Evolutionary conservation across 1,284 basidiomycete species (phyloP).

Genomic region (Ceratobasidium sp.): DNA sequence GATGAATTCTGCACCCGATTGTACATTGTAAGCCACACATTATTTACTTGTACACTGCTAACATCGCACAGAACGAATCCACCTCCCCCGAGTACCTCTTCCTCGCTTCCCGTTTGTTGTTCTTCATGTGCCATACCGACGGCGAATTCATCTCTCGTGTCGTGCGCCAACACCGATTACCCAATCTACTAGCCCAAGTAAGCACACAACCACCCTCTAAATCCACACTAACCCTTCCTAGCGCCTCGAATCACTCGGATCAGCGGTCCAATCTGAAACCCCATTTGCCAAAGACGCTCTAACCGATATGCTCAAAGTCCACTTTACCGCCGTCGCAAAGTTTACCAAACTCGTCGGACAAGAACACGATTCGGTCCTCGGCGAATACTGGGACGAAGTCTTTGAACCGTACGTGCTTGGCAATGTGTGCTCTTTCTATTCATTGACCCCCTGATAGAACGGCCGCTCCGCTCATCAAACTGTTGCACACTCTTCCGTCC

Average conservation of each 20-base stretch:
- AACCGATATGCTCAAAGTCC: conserved; percentile 76
- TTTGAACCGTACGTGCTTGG: conserved; percentile 63
- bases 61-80: conserved; percentile 55
- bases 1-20: conserved; percentile 62
- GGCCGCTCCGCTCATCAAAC: conserved; percentile 44
- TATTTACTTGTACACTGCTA: conserved; percentile 8
- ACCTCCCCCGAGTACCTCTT: conserved; percentile 66
- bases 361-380: conserved; percentile 42
- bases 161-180: conserved; percentile 59
- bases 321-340: conserved; percentile 76
- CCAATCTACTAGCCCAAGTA: conserved; percentile 60
- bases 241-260: conserved; percentile 40
- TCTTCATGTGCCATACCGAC: conserved; percentile 60
- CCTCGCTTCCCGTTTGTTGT: conserved; percentile 75
- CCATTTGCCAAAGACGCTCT: conserved; percentile 71
- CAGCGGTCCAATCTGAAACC: conserved; percentile 52
- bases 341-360: conserved; percentile 54
- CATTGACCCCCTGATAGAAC: conserved; percentile 56
- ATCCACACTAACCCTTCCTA: conserved; percentile 11
- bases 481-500: conserved; percentile 66
- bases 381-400: conserved; percentile 48
- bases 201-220: conserved; percentile 12
- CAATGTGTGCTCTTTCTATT: conserved; percentile 47
- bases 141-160: conserved; percentile 59
- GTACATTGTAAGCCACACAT: conserved; percentile 60